A percentile compares a stretch with the other conserved stretches of the same genome.
Evolutionary conservation across 257 asterid genomes (phyloP).

Genomic region (Mitragyna speciosa): DNA sequence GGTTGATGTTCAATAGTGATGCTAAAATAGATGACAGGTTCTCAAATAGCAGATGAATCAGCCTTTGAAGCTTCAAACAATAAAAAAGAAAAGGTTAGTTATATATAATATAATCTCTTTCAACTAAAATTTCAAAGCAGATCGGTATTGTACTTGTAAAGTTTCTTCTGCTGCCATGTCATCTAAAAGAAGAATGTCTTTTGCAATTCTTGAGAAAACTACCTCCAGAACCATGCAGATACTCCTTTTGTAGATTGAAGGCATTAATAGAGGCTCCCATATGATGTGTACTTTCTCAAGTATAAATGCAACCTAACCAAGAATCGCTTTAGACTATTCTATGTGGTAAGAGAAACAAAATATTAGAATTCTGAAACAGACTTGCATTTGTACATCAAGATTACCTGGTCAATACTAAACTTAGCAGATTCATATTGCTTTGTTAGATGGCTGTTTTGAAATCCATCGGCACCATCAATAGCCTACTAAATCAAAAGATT

Average conservation of each 20-base stretch:
- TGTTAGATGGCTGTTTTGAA: conserved; percentile 79
- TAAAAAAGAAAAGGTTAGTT: conserved; percentile 14
- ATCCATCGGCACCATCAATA: conserved; percentile 91
- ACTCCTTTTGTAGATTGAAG: conserved; percentile 71
- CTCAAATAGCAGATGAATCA: conserved; percentile 80
- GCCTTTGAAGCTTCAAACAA: conserved; percentile 65
- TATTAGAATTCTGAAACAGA: conserved; percentile 4
- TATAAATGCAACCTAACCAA: conserved; percentile 83
- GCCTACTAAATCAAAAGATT: conserved; percentile 45
- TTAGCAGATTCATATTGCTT: conserved; percentile 90
- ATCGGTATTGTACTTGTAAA: conserved; percentile 57
- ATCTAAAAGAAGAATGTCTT: conserved; percentile 79
- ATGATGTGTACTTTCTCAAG: conserved; percentile 94
- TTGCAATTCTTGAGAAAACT: conserved; percentile 69
- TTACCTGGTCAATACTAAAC: conserved; percentile 87
- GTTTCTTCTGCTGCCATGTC: conserved; percentile 99
- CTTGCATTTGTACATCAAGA: conserved; percentile 14
- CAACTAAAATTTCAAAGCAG: background rate
- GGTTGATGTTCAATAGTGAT: conserved; percentile 43
- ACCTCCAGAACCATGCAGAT: conserved; percentile 66
- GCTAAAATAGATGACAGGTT: conserved; percentile 67
- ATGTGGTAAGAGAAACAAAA: conserved; percentile 17
- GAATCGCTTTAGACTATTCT: conserved; percentile 3
- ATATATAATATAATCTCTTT: conserved; percentile 14
- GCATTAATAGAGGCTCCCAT: conserved; percentile 81